Conservation (phyloP, 2,329 filamentous ascomycete species). For the Byssoonygena ceratinophila region DNA sequence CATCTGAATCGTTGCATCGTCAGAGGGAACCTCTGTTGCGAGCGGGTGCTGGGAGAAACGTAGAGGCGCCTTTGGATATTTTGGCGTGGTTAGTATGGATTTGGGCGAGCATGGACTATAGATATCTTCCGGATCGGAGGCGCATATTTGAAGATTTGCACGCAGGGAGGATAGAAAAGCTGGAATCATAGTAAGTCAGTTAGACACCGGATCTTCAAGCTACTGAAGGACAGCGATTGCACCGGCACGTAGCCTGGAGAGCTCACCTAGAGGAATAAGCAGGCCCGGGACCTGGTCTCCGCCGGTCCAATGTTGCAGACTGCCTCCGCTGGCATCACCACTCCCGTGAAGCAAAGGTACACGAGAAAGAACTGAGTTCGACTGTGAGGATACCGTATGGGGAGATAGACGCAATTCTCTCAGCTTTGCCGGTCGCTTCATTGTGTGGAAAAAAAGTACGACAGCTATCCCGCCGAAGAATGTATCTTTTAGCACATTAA, state of each 20-base stretch:
- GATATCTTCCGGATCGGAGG: slow-evolving; percentile 21
- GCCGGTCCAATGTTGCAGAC: slow-evolving; percentile 18
- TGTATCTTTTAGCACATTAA: background rate
- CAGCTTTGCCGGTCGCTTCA: slow-evolving; percentile 11
- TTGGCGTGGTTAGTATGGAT: slow-evolving; percentile 54
- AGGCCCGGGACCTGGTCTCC: slow-evolving; percentile 26
- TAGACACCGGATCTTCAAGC: background rate
- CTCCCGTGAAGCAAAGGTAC: slow-evolving; percentile 2
- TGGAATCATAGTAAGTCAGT: slow-evolving; percentile 28
- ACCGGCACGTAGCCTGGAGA: too few species aligned
- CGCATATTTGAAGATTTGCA: slow-evolving; percentile 63
- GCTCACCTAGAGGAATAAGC: slow-evolving; percentile 25
- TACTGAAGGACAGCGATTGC: too few species aligned
- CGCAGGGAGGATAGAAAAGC: slow-evolving; percentile 75
- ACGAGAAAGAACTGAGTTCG: slow-evolving; percentile 15
- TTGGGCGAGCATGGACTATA: slow-evolving; percentile 43
- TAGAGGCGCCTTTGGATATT: slow-evolving; percentile 35
- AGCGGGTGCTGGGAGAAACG: slow-evolving; percentile 30
- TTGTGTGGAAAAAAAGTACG: background rate
- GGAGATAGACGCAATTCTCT: slow-evolving; percentile 10
- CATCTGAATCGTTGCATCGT: slow-evolving; percentile 8
- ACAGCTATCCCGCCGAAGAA: slow-evolving; percentile 3
- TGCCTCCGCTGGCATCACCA: background rate
- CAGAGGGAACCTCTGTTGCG: background rate
- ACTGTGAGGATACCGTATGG: slow-evolving; percentile 5